Conservation (phyloP, 2,329 filamentous ascomycete genomes). For the Xylariaceae sp. region DNA sequence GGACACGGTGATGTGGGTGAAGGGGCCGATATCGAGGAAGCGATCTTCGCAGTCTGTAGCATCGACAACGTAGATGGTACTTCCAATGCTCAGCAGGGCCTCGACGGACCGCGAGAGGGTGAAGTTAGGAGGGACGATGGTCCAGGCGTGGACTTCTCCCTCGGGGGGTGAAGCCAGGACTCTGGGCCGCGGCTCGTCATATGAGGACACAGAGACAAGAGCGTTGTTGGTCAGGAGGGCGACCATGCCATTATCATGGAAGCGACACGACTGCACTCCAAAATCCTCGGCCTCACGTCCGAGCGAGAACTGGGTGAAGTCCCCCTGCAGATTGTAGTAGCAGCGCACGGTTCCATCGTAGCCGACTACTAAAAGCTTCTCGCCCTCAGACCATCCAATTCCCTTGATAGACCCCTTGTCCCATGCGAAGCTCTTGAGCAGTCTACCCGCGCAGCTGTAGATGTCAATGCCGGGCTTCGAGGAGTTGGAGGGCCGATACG, state of each 20-base stretch:
- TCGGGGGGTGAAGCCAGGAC: constrained; percentile 69
- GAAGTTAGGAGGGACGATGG: constrained; percentile 76
- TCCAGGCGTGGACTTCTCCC: constrained; percentile 80
- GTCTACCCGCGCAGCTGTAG: constrained; percentile 86
- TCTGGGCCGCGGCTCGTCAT: constrained; percentile 83
- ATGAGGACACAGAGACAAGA: constrained; percentile 78
- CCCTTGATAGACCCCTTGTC: constrained; percentile 82
- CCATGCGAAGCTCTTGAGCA: constrained; percentile 81
- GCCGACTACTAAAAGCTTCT: constrained; percentile 81
- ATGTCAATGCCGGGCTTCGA: constrained; percentile 84
- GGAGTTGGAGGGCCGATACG: constrained; percentile 63
- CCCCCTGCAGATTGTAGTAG: constrained; percentile 85
- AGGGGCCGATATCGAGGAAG: constrained; percentile 84
- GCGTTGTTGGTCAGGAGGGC: constrained; percentile 84
- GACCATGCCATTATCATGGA: constrained; percentile 89
- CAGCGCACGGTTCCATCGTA: constrained; percentile 85
- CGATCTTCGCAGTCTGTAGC: constrained; percentile 86
- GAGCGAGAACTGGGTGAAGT: constrained; percentile 90
- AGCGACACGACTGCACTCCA: constrained; percentile 81
- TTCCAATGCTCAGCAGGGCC: constrained; percentile 74
- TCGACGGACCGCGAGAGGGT: constrained; percentile 91
- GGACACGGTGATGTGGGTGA: constrained; percentile 82
- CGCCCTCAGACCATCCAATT: constrained; percentile 93
- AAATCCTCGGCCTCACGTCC: constrained; percentile 84
- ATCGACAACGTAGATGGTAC: constrained; percentile 82